Conservation (phyloP, 169 alveolate genomes). For the Plasmodium blacklocki region DNA sequence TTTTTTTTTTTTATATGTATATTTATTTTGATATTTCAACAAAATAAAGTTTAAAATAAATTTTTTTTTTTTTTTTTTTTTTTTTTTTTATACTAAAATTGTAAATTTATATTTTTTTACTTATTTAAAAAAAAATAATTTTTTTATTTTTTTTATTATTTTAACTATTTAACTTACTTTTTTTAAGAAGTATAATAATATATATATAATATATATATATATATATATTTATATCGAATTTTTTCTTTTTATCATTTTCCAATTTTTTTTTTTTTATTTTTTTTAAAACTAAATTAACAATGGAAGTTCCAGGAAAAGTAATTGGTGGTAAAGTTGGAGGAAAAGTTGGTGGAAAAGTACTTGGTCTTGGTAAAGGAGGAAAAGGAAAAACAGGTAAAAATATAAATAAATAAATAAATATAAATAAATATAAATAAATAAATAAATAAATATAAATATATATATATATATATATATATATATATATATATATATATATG, state of each 20-base stretch:
- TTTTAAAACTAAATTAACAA: slow-evolving; percentile 16
- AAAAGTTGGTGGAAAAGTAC: slow-evolving; percentile 90
- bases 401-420: slow-evolving; percentile 2
- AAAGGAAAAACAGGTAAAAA: slow-evolving; percentile 87
- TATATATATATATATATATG: background rate
- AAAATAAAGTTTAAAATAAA: too few species aligned
- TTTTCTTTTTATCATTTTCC: slow-evolving; percentile 7
- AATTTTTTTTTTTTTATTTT: slow-evolving; percentile 5
- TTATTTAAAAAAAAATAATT: background rate
- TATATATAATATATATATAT: slow-evolving; percentile 4
- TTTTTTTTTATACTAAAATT: too few species aligned
- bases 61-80: too few species aligned
- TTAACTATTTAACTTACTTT: background rate
- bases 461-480: slow-evolving; percentile 7
- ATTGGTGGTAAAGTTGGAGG: slow-evolving; percentile 93
- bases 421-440: background rate
- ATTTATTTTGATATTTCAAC: too few species aligned
- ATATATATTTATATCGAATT: background rate
- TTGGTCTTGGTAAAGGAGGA: slow-evolving; percentile 90
- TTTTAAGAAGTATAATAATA: background rate
- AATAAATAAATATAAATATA: background rate
- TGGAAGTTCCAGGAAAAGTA: slow-evolving; percentile 80
- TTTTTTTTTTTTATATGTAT: too few species aligned
- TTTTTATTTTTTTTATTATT: slow-evolving; percentile 1
- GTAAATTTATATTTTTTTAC: too few species aligned